Base-by-base conservation (phyloP, 2,329 filamentous ascomycete species). In the Westerdykella aurantiaca region DNA sequence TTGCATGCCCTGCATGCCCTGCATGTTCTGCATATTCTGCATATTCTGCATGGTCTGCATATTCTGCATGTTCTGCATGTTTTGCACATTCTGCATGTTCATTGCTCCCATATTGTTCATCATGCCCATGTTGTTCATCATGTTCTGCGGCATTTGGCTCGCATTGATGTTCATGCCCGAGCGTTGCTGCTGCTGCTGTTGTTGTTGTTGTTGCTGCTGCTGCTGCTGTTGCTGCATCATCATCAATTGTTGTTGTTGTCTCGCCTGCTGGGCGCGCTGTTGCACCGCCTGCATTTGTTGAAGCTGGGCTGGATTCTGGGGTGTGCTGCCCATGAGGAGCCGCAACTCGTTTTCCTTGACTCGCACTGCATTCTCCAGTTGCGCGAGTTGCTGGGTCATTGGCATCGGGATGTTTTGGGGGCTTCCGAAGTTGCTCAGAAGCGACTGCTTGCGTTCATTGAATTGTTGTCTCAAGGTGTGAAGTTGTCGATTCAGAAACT, bases 141-240 rank as follows among this genome's bases (percentile, higher is more conserved):
- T 63, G n/a, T 52, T 52, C 34, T 54, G 53, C 1, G 50, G 56
- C 34, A 62, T 53, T 14, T 35, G 33, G n/a, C 6, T 35, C 16
- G 33, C 33, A 14, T 16, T 35, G 17, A 35, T 35, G 7, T 35
- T 14, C 35, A 64, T 55, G 6, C 53, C 55, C 34, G 54, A 50
- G 17, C 50, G 45, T 46, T 64, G 56, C 31, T 49, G 51, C 44
- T 61, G 40, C 47, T 53, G 53, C 46, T 34, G 33, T 34, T 64
- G 55, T 5, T 52, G 55, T 39, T 67, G 33, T 35, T n/a, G 64
- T 38, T 66, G 61, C 33, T 66, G 60, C 43, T 61, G 56, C 54
- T 55, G 21, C 53, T 35, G 50, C 34, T 61, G 61, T 41, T 64
- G 62, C 2, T 55, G 61, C 55, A 66, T 61, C 12, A 57, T 47